Percentiles rank a stretch among this genome's conserved stretches.
phyloP scores from a whole-genome alignment of 768 basidiomycete species.

The Tubosaeta sp. region DNA sequence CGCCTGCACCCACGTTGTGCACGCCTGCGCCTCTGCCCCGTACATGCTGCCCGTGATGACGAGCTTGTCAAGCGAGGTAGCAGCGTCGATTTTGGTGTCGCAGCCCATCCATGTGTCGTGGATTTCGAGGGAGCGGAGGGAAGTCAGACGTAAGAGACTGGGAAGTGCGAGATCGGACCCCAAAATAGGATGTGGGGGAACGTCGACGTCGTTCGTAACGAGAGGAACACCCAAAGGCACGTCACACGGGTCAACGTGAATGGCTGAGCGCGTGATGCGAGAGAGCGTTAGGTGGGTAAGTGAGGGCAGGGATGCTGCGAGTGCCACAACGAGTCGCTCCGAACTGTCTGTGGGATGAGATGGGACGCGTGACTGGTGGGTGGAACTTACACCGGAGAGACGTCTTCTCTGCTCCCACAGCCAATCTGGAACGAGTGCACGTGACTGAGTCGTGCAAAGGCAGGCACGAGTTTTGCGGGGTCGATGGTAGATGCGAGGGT shows the following conservation, averaged over 20 bases:
- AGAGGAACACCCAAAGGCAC: conserved; percentile 47
- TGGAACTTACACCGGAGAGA: conserved; percentile 34
- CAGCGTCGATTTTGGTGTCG: conserved; percentile 20
- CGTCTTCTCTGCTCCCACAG: conserved; percentile 31
- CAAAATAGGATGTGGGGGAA: conserved; percentile 51
- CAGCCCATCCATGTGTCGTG: conserved; percentile 67
- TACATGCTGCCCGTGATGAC: conserved; percentile 32
- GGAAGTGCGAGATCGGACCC: conserved; percentile 60
- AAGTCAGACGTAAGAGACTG: conserved; percentile 58
- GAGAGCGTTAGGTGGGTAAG: conserved; percentile 56
- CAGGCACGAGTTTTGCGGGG: conserved; percentile 14
- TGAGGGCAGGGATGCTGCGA: conserved; percentile 55
- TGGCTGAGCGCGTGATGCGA: conserved; percentile 58
- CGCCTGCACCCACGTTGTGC: conserved; percentile 22
- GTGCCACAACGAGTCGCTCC: conserved; percentile 65
- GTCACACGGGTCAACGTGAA: conserved; percentile 55
- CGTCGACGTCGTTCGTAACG: conserved; percentile 56
- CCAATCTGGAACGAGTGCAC: conserved; percentile 17
- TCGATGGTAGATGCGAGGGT: conserved; percentile 26
- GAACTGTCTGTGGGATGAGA: conserved; percentile 18
- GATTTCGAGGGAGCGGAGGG: conserved; percentile 58
- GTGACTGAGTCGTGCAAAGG: conserved; percentile 17
- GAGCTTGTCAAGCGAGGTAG: conserved; percentile 15
- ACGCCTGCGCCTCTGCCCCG: conserved; percentile 21
- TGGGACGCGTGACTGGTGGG: not conserved